Base-by-base conservation (phyloP, 2,329 filamentous ascomycete genomes). In the Fusarium duplospermum region DNA sequence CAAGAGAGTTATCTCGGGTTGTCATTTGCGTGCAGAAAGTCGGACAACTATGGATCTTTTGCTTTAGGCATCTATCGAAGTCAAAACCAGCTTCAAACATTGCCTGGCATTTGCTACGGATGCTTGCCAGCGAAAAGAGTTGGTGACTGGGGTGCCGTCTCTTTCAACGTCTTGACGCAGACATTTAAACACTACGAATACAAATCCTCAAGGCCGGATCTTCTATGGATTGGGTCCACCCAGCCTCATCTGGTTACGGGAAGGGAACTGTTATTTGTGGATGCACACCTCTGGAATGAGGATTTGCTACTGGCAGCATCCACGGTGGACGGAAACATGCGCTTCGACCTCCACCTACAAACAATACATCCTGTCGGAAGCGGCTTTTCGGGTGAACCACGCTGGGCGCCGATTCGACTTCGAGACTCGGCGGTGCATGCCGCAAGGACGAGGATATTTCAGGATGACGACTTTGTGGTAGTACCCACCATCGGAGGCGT, bases 131-230 rank as follows among this genome's bases (percentile, higher is more conserved):
- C 18, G n/a, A 64, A 14, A 50, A 64, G 60, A 33, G 7, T 6
- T 2, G 75, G 71, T 1, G 68, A 75, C 7, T 74, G 70, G 68
- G 69, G 67, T 2, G 62, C 66, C 3, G 5, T 77, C 4, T 60
- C 66, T 1, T 78, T 78, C 52, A 78, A 78, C n/a, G 58, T 71
- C 35, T 24, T 71, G 6, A 71, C 67, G 6, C 56, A 74, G 38
- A 68, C 56, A 0, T 78, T 77, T 59, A 42, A 35, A 1, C 60
- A 67, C 7, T 36, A 63, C 47, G 69, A 69, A 36, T 77, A 71
- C 29, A 20, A 35, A 7, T 69, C 65, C 20, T 27, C 56, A 13
- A 38, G 47, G 11, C 29, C 52, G 4, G 57, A 69, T 6, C 57
- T 74, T 8, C 13, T 66, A 10, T 76, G 70, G 70, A 45, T 67